Percentiles rank a stretch among this genome's conserved stretches.
Evolutionary conservation across 2,329 filamentous ascomycete genomes (phyloP).

Genomic region (Elsinoe necatrix): DNA sequence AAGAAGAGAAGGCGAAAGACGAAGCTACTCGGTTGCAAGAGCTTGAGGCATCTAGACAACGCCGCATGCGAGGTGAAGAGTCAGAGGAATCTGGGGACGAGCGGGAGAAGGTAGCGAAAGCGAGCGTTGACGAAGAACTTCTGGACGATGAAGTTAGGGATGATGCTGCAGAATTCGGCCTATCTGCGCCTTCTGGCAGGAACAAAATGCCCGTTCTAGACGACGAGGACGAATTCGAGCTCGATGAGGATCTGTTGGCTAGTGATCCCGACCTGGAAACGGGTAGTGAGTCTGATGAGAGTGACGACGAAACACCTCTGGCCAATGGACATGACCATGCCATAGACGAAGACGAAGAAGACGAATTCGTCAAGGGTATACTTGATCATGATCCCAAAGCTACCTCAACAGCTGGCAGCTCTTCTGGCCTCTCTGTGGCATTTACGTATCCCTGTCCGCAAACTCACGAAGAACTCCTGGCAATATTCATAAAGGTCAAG

Average conservation of each 20-base stretch:
- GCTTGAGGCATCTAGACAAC: slow-evolving; percentile 72
- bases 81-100: slow-evolving; percentile 48
- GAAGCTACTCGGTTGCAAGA: slow-evolving; percentile 68
- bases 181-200: slow-evolving; percentile 49
- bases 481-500: slow-evolving; percentile 54
- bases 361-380: slow-evolving; percentile 40
- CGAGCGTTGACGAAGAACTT: slow-evolving; percentile 35
- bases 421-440: slow-evolving; percentile 49
- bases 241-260: slow-evolving; percentile 82
- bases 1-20: slow-evolving; percentile 72
- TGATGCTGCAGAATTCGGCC: slow-evolving; percentile 54
- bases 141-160: slow-evolving; percentile 36
- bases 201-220: slow-evolving; percentile 54
- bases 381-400: slow-evolving; percentile 23
- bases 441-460: slow-evolving; percentile 83
- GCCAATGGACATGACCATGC: slow-evolving; percentile 31
- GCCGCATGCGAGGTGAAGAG: slow-evolving; percentile 79
- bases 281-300: slow-evolving; percentile 26
- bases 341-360: slow-evolving; percentile 36
- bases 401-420: slow-evolving; percentile 25
- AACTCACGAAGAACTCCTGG: slow-evolving; percentile 63
- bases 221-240: slow-evolving; percentile 87
- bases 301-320: slow-evolving; percentile 28
- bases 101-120: slow-evolving; percentile 57
- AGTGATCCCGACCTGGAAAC: slow-evolving; percentile 55